These are phyloP conservation scores for Phalaenopsis hybrid DNA, from an alignment of 116 monocot species.

Conservation along the genomic window DNA sequence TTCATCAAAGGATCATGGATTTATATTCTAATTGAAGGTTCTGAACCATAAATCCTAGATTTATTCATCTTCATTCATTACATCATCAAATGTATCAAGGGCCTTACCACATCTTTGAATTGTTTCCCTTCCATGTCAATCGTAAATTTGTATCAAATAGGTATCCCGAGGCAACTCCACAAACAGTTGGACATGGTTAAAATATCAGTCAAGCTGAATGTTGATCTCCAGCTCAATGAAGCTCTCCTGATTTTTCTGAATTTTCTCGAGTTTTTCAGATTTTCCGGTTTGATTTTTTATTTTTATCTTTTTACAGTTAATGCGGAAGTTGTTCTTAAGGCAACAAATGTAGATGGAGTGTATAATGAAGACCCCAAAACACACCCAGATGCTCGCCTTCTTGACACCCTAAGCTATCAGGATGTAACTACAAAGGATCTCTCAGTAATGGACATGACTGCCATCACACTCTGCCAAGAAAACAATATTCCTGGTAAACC, in stretches of 20 bases:
- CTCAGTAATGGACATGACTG: slow-evolving; percentile 98
- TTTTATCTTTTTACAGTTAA: slow-evolving; percentile 44
- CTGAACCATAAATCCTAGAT: neutral
- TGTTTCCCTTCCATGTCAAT: neutral
- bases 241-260: neutral
- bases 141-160: neutral
- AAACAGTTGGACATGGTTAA: neutral
- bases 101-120: neutral
- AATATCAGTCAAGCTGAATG: neutral
- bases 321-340: slow-evolving; percentile 93
- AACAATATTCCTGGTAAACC: slow-evolving; percentile 81
- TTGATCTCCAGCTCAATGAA: neutral
- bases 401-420: slow-evolving; percentile 62
- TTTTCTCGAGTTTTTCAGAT: neutral
- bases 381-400: slow-evolving; percentile 73
- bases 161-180: neutral
- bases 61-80: neutral
- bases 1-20: neutral
- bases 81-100: neutral
- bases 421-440: slow-evolving; percentile 81
- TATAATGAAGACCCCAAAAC: slow-evolving; percentile 71
- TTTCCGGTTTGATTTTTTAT: neutral
- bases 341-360: slow-evolving; percentile 97
- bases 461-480: slow-evolving; percentile 93
- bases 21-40: neutral